These are phyloP conservation scores for Peronospora belbahrii DNA, from an alignment of 352 stramenopile species.

Conservation along the genomic window DNA sequence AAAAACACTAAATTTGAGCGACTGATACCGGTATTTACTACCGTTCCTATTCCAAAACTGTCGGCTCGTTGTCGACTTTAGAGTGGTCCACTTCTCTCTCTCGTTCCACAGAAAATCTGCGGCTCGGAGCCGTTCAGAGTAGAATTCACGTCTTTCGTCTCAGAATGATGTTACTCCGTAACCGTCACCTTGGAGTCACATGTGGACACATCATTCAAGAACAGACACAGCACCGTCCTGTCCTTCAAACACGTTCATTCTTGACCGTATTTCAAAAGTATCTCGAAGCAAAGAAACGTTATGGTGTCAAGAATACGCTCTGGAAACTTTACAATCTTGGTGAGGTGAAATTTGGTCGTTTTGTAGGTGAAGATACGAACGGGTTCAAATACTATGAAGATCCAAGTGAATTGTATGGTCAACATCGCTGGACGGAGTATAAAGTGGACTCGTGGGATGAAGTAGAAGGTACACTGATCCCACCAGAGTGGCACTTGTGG, in stretches of 20 bases:
- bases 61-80: no score
- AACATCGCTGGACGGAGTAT: constrained; percentile 83
- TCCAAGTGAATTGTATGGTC: constrained; percentile 57
- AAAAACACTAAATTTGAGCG: no score
- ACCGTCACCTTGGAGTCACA: constrained; percentile 28
- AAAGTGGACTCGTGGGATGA: constrained; percentile 73
- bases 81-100: no score
- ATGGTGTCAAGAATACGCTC: constrained; percentile 67
- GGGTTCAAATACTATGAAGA: constrained; percentile 87
- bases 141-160: no score
- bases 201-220: constrained; percentile 28
- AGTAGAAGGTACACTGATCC: constrained; percentile 70
- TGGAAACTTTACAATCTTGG: constrained; percentile 87
- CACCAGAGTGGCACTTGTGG: constrained; percentile 81
- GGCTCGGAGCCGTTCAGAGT: no score
- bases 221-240: not conserved
- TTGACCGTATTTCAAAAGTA: constrained; percentile 82
- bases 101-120: no score
- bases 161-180: constrained; percentile 19
- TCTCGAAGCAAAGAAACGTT: constrained; percentile 69
- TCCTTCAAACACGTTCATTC: constrained; percentile 57
- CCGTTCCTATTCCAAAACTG: no score
- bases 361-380: constrained; percentile 75
- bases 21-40: no score
- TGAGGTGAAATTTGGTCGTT: constrained; percentile 83